Conservation (phyloP, 352 stramenopile genomes). For the Phytopythium litorale region DNA sequence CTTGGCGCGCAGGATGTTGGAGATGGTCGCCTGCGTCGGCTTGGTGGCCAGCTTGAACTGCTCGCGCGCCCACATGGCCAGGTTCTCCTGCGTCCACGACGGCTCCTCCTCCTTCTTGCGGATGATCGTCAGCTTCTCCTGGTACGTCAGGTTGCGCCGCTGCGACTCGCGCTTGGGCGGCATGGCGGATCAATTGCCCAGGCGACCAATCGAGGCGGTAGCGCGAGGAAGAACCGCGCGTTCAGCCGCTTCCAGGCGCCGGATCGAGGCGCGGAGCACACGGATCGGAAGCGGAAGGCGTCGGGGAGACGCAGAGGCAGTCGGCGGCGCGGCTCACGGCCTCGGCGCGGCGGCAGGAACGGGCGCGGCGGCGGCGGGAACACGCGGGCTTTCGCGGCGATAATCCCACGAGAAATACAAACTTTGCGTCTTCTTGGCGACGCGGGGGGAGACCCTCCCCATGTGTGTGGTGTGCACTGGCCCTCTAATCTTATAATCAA, state of each 20-base stretch:
- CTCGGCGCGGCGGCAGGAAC: background rate
- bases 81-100: constrained; percentile 45
- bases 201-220: no score
- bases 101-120: constrained; percentile 51
- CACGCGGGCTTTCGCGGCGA: background rate
- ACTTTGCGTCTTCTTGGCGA: no score
- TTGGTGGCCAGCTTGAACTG: constrained; percentile 38
- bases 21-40: constrained; percentile 66
- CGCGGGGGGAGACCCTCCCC: background rate
- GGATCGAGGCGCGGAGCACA: background rate
- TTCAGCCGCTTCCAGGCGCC: background rate
- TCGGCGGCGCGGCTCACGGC: background rate
- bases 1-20: constrained; percentile 47
- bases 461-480: no score
- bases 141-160: constrained; percentile 58
- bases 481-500: constrained; percentile 2
- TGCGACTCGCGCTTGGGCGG: constrained; percentile 9
- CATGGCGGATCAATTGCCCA: no score
- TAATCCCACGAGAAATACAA: background rate
- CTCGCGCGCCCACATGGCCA: constrained; percentile 51
- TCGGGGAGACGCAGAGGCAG: background rate
- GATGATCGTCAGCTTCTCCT: constrained; percentile 55
- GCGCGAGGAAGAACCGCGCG: background rate
- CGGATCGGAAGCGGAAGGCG: background rate
- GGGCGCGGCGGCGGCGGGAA: background rate